Percentiles rank a stretch among this genome's conserved stretches.
These are phyloP conservation scores for Dentipellis fragilis DNA, from an alignment of 768 basidiomycete genomes.

Conservation along the genomic window DNA sequence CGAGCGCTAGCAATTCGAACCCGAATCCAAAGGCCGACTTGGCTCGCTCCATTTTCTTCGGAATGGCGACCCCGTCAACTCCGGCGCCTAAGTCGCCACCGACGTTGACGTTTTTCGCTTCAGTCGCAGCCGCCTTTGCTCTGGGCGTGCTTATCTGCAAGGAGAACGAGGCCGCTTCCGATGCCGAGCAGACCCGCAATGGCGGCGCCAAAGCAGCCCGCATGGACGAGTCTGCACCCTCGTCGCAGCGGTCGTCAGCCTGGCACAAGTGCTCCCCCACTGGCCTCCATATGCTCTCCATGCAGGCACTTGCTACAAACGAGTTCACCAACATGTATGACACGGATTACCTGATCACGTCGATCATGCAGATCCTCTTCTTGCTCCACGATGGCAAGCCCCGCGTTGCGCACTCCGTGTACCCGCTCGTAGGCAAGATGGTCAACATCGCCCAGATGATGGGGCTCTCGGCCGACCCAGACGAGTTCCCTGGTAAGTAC, in stretches of 20 bases:
- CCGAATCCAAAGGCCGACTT: slow-evolving; percentile 9
- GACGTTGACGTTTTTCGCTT: slow-evolving; percentile 14
- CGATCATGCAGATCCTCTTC: slow-evolving; percentile 45
- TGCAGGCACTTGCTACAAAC: slow-evolving; percentile 33
- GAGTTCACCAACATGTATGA: slow-evolving; percentile 37
- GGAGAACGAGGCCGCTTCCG: slow-evolving; percentile 10
- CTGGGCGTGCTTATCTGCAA: slow-evolving; percentile 11
- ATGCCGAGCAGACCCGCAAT: slow-evolving; percentile 3
- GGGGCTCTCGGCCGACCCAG: slow-evolving; percentile 53
- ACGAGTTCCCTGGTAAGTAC: slow-evolving; percentile 37
- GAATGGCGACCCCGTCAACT: not conserved
- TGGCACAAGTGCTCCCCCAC: slow-evolving; percentile 21
- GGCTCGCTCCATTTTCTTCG: slow-evolving; percentile 12
- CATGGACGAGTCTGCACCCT: slow-evolving; percentile 7
- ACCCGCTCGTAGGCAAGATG: slow-evolving; percentile 52
- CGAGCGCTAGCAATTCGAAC: not conserved
- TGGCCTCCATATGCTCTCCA: slow-evolving; percentile 37
- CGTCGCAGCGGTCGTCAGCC: slow-evolving; percentile 1
- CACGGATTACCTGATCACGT: slow-evolving; percentile 49
- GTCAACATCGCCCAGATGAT: slow-evolving; percentile 55
- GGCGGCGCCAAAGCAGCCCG: slow-evolving; percentile 8
- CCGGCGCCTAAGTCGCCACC: slow-evolving; percentile 3
- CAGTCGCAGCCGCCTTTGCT: slow-evolving; percentile 11
- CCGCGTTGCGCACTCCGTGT: slow-evolving; percentile 30
- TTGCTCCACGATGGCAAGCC: slow-evolving; percentile 41